A percentile compares a stretch with the other conserved stretches of the same genome.
These are phyloP conservation scores for Murraya paniculata DNA, from an alignment of 345 rosid species.

Conservation along the genomic window DNA sequence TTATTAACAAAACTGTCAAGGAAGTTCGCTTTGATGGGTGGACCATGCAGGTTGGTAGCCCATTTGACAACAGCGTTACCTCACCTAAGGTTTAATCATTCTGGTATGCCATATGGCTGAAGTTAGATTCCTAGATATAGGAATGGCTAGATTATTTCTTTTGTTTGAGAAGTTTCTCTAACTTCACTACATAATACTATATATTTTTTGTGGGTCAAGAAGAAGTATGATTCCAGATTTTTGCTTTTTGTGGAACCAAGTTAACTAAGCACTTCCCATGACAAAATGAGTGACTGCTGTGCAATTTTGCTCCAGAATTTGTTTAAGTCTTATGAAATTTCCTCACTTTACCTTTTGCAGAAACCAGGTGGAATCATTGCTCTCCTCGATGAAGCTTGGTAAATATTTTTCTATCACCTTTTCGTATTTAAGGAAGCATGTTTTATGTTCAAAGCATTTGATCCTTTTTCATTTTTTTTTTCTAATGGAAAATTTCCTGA, in stretches of 20 bases:
- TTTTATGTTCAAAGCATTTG: background rate
- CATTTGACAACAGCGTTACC: background rate
- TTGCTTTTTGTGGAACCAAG: background rate
- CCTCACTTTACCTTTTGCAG: slow-evolving; percentile 31
- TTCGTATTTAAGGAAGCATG: background rate
- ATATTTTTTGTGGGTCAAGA: background rate
- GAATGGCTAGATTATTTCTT: background rate
- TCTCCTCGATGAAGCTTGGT: slow-evolving; percentile 92
- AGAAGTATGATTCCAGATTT: background rate
- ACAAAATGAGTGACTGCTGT: background rate
- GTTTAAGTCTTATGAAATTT: background rate
- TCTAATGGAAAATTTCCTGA: background rate
- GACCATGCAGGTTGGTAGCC: background rate
- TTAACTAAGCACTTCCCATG: background rate
- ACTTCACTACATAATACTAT: background rate
- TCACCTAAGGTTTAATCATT: background rate
- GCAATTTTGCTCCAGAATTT: background rate
- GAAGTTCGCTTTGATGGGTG: too few species aligned
- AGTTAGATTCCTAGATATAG: background rate
- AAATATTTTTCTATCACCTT: slow-evolving; percentile 19
- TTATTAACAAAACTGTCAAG: too few species aligned
- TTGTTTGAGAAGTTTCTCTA: background rate
- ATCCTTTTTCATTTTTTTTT: background rate
- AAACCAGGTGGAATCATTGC: slow-evolving; percentile 85
- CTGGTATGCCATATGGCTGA: background rate